Evolutionary conservation across 2,329 filamentous ascomycete species (phyloP).

Genomic region (Aureobasidium zeae): DNA sequence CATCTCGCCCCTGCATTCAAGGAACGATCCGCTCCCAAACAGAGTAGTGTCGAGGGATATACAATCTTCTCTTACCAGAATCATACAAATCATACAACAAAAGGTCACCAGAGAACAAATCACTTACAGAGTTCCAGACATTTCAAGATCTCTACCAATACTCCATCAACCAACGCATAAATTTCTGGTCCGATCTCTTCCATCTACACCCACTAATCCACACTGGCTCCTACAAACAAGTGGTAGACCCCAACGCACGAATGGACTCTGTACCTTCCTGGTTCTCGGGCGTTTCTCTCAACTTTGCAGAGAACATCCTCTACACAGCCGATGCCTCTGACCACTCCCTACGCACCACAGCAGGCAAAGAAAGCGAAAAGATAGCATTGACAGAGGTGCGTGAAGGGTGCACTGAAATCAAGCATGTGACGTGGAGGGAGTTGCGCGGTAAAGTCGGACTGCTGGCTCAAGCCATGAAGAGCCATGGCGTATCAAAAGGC

Average conservation of each 20-base stretch:
- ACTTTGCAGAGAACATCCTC: constrained; percentile 73
- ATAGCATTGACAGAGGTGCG: constrained; percentile 64
- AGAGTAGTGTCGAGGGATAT: too few relatives aligned
- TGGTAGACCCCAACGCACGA: constrained; percentile 60
- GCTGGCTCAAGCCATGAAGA: constrained; percentile 58
- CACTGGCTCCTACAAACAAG: constrained; percentile 40
- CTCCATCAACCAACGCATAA: constrained; percentile 51
- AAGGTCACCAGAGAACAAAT: too few relatives aligned
- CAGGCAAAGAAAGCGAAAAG: constrained; percentile 60
- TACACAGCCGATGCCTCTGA: constrained; percentile 44
- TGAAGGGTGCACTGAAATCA: constrained; percentile 49
- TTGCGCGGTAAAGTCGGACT: constrained; percentile 50
- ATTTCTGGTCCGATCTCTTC: constrained; percentile 60
- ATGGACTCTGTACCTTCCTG: constrained; percentile 66
- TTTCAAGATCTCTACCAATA: constrained; percentile 63
- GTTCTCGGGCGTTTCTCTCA: constrained; percentile 66
- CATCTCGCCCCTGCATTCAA: neutral
- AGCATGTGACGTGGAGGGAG: constrained; percentile 56
- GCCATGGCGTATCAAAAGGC: constrained; percentile 56
- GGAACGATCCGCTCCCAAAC: neutral
- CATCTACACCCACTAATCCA: constrained; percentile 52
- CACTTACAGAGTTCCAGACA: constrained; percentile 42
- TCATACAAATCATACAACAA: too few relatives aligned
- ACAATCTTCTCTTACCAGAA: too few relatives aligned
- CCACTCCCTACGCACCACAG: constrained; percentile 40